Evolutionary conservation across 192 early-diverging fungal genomes (phyloP).

Genomic region (Coemansia sp.): DNA sequence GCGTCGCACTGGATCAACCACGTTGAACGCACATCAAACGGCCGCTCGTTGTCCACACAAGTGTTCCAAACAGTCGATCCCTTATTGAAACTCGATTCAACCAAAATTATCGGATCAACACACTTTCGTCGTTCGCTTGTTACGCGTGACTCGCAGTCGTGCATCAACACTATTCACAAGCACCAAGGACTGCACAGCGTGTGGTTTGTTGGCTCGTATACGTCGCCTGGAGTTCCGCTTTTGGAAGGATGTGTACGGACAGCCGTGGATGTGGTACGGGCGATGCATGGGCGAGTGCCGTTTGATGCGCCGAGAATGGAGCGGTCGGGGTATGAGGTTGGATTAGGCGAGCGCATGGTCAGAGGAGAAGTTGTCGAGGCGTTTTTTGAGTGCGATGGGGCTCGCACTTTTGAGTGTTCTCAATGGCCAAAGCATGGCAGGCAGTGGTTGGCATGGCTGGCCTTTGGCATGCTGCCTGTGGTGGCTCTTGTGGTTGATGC

Average conservation of each 20-base stretch:
- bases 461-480: conserved; percentile 24
- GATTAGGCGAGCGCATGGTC: conserved; percentile 26
- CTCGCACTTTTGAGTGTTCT: conserved; percentile 24
- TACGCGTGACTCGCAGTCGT: conserved; percentile 55
- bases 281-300: conserved; percentile 22
- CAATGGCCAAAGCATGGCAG: not conserved
- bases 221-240: conserved; percentile 61
- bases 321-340: conserved; percentile 30
- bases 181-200: conserved; percentile 37
- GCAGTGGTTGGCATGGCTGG: conserved; percentile 10
- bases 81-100: conserved; percentile 38
- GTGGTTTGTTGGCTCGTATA: conserved; percentile 63
- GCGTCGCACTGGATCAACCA: conserved; percentile 54
- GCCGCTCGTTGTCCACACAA: conserved; percentile 25
- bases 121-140: conserved; percentile 61
- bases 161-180: conserved; percentile 50
- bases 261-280: conserved; percentile 56
- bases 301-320: conserved; percentile 24
- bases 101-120: conserved; percentile 42
- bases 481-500: conserved; percentile 5
- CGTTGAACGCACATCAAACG: conserved; percentile 51
- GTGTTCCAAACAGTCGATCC: conserved; percentile 67
- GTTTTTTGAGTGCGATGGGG: conserved; percentile 34
- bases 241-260: conserved; percentile 64
- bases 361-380: conserved; percentile 42